These are phyloP conservation scores for Schizophyllum commune DNA, from an alignment of 1,284 basidiomycete genomes.

Conservation along the genomic window DNA sequence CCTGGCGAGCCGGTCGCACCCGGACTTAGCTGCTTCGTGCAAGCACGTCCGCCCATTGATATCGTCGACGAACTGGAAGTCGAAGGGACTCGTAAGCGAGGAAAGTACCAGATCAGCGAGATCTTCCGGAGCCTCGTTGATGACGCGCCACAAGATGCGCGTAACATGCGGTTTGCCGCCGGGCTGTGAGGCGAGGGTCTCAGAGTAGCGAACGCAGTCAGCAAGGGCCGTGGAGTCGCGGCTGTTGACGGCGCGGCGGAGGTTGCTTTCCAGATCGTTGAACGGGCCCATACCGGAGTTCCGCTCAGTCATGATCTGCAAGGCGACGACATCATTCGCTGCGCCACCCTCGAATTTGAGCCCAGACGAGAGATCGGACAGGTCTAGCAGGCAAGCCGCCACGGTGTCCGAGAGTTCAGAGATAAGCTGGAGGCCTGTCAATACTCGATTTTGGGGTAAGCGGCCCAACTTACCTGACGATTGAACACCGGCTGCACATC, in stretches of 20 bases:
- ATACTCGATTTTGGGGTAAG: conserved; percentile 6
- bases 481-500: conserved; percentile 99
- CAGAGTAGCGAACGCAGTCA: conserved; percentile 68
- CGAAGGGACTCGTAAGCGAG: conserved; percentile 65
- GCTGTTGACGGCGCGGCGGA: conserved; percentile 67
- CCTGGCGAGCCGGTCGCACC: conserved; percentile 72
- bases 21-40: conserved; percentile 90
- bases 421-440: conserved; percentile 57
- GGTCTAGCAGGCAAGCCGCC: conserved; percentile 86
- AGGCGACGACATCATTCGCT: conserved; percentile 56
- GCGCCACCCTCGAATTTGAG: conserved; percentile 61
- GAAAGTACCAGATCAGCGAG: conserved; percentile 70
- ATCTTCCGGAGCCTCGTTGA: conserved; percentile 70
- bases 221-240: conserved; percentile 54
- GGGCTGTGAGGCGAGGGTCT: conserved; percentile 51
- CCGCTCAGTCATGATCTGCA: conserved; percentile 63
- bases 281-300: conserved; percentile 62
- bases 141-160: conserved; percentile 87
- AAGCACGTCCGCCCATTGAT: conserved; percentile 95
- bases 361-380: conserved; percentile 78
- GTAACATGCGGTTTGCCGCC: conserved; percentile 63
- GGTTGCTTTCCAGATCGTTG: conserved; percentile 81
- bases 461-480: conserved; percentile 60
- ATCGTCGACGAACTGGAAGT: conserved; percentile 91
- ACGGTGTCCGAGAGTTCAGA: conserved; percentile 94